phyloP scores from a whole-genome alignment of 2,329 filamentous ascomycete species.

The Diaporthe humulicola region DNA sequence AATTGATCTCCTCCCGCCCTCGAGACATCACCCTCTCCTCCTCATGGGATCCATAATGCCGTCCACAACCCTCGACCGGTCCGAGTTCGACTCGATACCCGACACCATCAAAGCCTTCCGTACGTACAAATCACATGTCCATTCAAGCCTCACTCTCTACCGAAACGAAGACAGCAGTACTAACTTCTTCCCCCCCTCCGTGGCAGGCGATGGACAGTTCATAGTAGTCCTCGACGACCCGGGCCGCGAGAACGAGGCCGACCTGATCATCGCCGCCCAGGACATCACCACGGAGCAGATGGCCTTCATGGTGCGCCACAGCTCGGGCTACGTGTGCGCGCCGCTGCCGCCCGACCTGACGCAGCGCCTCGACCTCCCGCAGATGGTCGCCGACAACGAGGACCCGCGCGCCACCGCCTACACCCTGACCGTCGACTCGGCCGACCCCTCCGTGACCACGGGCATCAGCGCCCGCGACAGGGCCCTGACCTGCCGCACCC shows the following conservation, averaged over 20 bases:
- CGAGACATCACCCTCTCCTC: not conserved
- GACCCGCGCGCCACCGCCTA: conserved; percentile 95
- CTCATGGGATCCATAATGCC: conserved; percentile 57
- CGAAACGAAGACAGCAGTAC: conserved; percentile 31
- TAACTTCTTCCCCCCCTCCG: conserved; percentile 17
- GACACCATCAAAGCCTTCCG: conserved; percentile 75
- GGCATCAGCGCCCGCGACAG: conserved; percentile 93
- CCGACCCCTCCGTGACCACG: conserved; percentile 80
- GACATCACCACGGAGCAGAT: conserved; percentile 89
- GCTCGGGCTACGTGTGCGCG: conserved; percentile 91
- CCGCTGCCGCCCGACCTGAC: conserved; percentile 81
- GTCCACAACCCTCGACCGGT: conserved; percentile 61
- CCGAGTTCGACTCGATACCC: conserved; percentile 75
- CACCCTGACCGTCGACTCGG: conserved; percentile 88
- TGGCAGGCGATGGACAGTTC: conserved; percentile 83
- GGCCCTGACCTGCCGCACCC: conserved; percentile 81
- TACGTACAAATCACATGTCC: conserved; percentile 54
- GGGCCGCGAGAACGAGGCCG: conserved; percentile 96
- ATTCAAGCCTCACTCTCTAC: conserved; percentile 38
- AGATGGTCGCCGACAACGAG: conserved; percentile 83
- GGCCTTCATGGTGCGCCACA: conserved; percentile 95
- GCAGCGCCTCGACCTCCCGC: conserved; percentile 80
- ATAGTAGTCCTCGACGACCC: conserved; percentile 95
- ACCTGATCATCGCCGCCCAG: conserved; percentile 93
- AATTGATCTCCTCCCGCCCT: conserved; percentile 14